These are phyloP conservation scores for Chalciporus piperatus DNA, from an alignment of 768 basidiomycete species.

Conservation along the genomic window DNA sequence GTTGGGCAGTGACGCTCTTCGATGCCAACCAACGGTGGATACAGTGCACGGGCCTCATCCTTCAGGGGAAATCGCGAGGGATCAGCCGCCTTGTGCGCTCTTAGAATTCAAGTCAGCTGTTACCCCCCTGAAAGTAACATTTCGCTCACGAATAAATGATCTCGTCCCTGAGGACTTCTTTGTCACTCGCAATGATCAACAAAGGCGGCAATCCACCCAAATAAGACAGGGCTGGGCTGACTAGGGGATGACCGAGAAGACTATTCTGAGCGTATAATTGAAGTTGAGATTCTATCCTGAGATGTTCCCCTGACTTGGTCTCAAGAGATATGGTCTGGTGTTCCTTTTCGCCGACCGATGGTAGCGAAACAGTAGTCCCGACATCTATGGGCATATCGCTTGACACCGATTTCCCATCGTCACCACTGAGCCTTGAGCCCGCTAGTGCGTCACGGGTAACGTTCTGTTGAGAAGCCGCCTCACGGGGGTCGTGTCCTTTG, in stretches of 20 bases:
- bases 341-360: conserved; percentile 34
- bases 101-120: conserved; percentile 22
- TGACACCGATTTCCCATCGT: conserved; percentile 15
- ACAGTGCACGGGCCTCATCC: conserved; percentile 46
- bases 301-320: conserved; percentile 47
- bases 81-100: conserved; percentile 89
- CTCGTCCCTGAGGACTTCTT: conserved; percentile 91
- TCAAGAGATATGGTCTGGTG: conserved; percentile 46
- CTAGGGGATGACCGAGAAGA: conserved; percentile 72
- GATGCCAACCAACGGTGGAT: conserved; percentile 55
- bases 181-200: conserved; percentile 80
- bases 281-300: conserved; percentile 65
- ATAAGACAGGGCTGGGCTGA: conserved; percentile 78
- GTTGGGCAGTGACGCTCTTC: conserved; percentile 58
- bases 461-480: not conserved
- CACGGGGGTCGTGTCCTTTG: conserved; percentile 7
- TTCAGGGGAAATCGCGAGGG: conserved; percentile 63
- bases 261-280: conserved; percentile 87
- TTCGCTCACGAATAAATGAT: conserved; percentile 73
- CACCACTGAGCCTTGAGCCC: conserved; percentile 10
- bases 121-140: not conserved
- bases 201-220: conserved; percentile 91
- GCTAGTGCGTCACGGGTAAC: conserved; percentile 4
- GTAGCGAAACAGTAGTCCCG: conserved; percentile 46
- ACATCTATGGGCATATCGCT: conserved; percentile 41